phyloP scores from a whole-genome alignment of 2,329 filamentous ascomycete species.

The Lecanicillium sp. region DNA sequence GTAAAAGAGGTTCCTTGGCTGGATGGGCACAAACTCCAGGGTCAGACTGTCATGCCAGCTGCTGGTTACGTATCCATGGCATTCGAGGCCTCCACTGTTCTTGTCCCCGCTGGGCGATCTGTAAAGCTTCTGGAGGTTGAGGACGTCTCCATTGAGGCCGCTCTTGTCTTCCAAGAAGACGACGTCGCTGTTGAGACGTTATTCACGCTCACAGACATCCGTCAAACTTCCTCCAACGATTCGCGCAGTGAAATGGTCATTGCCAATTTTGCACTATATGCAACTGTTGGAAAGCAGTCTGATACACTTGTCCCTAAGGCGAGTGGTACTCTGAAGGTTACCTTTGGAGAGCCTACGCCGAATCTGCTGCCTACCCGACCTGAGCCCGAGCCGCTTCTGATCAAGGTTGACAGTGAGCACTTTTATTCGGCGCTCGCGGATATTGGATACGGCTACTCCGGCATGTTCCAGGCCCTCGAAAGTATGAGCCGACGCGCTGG shows the following conservation, averaged over 20 bases:
- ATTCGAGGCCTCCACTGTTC: conserved; percentile 5
- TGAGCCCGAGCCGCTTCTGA: not conserved
- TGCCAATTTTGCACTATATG: not conserved
- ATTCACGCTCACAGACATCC: not conserved
- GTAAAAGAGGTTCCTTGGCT: conserved; percentile 30
- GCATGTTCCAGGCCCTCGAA: not conserved
- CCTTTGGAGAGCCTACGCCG: not conserved
- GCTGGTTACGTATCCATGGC: conserved; percentile 27
- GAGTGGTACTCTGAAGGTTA: not conserved
- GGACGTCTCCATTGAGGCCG: not conserved
- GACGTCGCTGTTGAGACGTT: not conserved
- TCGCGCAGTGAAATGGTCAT: not conserved
- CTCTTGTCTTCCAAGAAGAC: not conserved
- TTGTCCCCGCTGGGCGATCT: not conserved
- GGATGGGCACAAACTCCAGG: conserved; percentile 37
- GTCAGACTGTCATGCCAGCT: conserved; percentile 34
- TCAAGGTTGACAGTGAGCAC: not conserved
- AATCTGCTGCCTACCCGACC: not conserved
- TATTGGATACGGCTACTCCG: not conserved
- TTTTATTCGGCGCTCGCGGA: not conserved
- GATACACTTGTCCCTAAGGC: not conserved
- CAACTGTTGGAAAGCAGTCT: not conserved
- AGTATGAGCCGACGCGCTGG: not conserved
- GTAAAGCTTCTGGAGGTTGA: not conserved
- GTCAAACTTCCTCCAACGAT: not conserved